phyloP scores from a whole-genome alignment of 2,329 filamentous ascomycete species.

The Pseudogymnoascus sp. region DNA sequence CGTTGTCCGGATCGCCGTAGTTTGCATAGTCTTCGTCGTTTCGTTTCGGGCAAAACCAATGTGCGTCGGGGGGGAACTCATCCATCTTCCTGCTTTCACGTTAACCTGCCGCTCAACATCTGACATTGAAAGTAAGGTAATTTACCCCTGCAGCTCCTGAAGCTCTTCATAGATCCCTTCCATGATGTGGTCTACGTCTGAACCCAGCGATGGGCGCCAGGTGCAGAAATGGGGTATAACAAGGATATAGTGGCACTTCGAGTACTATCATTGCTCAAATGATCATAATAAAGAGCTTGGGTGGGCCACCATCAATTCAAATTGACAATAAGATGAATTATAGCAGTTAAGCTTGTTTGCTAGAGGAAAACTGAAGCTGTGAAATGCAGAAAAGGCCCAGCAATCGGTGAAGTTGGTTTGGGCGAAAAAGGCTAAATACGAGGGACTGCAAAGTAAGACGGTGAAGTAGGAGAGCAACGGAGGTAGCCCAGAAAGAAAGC shows the following conservation, averaged over 20 bases:
- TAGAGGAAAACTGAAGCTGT: neutral
- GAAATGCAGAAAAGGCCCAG: neutral
- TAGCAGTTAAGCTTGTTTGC: neutral
- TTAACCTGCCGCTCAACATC: neutral
- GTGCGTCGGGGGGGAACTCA: conserved; percentile 34
- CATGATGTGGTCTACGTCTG: conserved; percentile 7
- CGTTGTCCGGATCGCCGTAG: conserved; percentile 47
- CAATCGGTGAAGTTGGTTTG: neutral
- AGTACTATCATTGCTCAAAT: conserved; percentile 5
- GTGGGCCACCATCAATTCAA: neutral
- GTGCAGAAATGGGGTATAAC: conserved; percentile 3
- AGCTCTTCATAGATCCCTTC: conserved; percentile 9
- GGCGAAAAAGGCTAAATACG: neutral
- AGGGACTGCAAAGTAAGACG: neutral
- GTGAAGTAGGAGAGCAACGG: neutral
- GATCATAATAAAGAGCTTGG: neutral
- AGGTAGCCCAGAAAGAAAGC: neutral
- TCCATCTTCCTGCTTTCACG: conserved; percentile 2
- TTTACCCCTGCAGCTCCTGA: conserved; percentile 2
- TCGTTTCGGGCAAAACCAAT: conserved; percentile 60
- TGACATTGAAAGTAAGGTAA: neutral
- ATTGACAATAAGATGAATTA: neutral
- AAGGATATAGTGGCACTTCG: neutral
- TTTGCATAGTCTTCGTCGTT: conserved; percentile 53
- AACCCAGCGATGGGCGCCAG: conserved; percentile 1